phyloP scores from a whole-genome alignment of 106 monocot genomes.

The Dendrobium officinale region DNA sequence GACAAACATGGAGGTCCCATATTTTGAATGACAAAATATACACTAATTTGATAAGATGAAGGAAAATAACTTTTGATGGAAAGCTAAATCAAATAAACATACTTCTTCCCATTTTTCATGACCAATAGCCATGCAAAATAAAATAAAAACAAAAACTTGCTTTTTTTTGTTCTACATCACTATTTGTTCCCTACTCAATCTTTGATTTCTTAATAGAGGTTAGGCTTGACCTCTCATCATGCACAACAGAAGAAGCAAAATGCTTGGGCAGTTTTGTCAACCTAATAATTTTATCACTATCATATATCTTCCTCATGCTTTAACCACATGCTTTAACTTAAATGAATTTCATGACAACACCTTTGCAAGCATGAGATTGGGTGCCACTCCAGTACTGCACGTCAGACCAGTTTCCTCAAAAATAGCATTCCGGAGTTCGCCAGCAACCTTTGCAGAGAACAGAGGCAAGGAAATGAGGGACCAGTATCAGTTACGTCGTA shows the following conservation, averaged over 20 bases:
- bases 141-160: too few species aligned
- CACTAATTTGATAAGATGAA: too few species aligned
- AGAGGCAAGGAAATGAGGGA: neutral
- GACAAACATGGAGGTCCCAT: too few species aligned
- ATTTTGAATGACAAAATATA: too few species aligned
- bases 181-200: neutral
- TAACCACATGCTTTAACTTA: neutral
- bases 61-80: too few species aligned
- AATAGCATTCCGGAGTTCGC: slow-evolving; percentile 66
- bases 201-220: neutral
- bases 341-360: slow-evolving; percentile 18
- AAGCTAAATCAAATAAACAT: too few species aligned
- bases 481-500: neutral
- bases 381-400: slow-evolving; percentile 92
- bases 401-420: slow-evolving; percentile 90
- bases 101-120: too few species aligned
- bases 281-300: slow-evolving; percentile 1
- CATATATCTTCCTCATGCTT: neutral
- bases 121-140: too few species aligned
- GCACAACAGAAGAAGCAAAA: neutral
- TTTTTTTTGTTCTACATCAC: too few species aligned
- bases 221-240: neutral
- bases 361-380: slow-evolving; percentile 96
- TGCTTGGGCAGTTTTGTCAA: neutral
- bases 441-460: slow-evolving; percentile 58